Base-by-base conservation (phyloP, 1,284 basidiomycete genomes). In the Marasmius oreades region DNA sequence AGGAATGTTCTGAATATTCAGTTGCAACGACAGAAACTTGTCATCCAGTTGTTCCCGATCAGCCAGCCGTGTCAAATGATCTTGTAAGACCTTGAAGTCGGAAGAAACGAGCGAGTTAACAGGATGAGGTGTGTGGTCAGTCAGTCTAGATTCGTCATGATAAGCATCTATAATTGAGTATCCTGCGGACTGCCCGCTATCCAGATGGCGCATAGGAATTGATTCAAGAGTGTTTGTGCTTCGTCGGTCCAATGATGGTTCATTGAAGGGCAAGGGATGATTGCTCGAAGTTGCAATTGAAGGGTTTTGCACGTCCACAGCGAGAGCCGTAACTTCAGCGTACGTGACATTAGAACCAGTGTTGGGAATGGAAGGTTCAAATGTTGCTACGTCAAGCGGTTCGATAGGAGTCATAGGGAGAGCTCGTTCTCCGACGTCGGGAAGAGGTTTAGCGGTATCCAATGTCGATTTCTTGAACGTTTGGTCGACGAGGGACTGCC, bases 261-360 rank as follows among this genome's bases (percentile, higher is more conserved):
- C 5, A n/a, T 37, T 24, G 2, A 42, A 48, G 39, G 11, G 39
- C 16, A 24, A 52, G n/a, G 28, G 14, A 2, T 31, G 34, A 26
- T 73, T 70, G 52, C 73, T 75, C n/a, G 83, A 71, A 53, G 80
- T 77, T 26, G 71, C 69, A 51, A 83, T 77, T 16, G 81, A 84
- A n/a, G 80, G 77, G 52, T 77, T 81, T 53, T 70, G 71, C 3
- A 70, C 63, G 20, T 67, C 70, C 22, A 67, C 50, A 23, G 61
- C 62, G 11, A 62, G 18, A 39, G 43, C 24, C 31, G 48, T 34
- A n/a, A 42, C 44, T 63, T 42, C 39, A 16, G 39, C 5, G 14
- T 42, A 16, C 2, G n/a, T 16, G 39, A 42, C 7, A 42, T 42
- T 16, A n/a, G 39, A 16, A 42, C 11, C 10, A 42, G 39, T 16